Percentiles rank a stretch among this genome's conserved stretches.
Conservation (phyloP, 139 green algal species). For the Ettlia oleoabundans region DNA sequence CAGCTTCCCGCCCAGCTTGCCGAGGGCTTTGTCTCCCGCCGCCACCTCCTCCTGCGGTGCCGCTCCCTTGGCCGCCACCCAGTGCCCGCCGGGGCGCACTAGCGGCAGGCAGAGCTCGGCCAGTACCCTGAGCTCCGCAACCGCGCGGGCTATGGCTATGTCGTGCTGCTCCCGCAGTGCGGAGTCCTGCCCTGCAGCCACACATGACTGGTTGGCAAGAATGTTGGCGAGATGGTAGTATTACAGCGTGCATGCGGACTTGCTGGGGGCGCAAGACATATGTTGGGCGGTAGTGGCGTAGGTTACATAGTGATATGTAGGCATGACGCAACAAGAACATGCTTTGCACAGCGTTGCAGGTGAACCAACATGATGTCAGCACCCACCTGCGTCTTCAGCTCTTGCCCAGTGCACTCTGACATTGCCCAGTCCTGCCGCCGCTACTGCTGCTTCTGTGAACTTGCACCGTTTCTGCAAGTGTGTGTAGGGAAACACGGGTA, state of each 20-base stretch:
- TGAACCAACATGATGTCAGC: no score
- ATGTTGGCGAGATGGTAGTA: background rate
- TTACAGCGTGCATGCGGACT: background rate
- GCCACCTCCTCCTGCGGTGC: conserved; percentile 70
- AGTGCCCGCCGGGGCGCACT: conserved; percentile 74
- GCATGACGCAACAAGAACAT: no score
- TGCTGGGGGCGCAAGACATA: no score
- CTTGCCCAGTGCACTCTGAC: conserved; percentile 74
- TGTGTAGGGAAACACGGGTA: no score
- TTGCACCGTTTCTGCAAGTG: conserved; percentile 44
- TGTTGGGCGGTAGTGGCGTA: no score
- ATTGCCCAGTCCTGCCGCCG: conserved; percentile 63
- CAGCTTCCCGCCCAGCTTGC: conserved; percentile 64
- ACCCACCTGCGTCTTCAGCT: conserved; percentile 75
- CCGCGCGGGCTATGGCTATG: conserved; percentile 83
- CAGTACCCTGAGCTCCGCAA: conserved; percentile 84
- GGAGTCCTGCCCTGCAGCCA: conserved; percentile 1
- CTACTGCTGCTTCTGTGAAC: conserved; percentile 45
- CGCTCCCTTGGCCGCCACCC: conserved; percentile 87
- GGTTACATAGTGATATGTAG: no score
- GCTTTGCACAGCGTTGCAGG: no score
- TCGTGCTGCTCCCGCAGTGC: conserved; percentile 66
- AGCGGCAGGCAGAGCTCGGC: conserved; percentile 94
- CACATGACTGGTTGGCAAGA: background rate
- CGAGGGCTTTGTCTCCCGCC: conserved; percentile 58